Evolutionary conservation across 306 rosid genomes (phyloP).

Genomic region (Castanea mollissima): DNA sequence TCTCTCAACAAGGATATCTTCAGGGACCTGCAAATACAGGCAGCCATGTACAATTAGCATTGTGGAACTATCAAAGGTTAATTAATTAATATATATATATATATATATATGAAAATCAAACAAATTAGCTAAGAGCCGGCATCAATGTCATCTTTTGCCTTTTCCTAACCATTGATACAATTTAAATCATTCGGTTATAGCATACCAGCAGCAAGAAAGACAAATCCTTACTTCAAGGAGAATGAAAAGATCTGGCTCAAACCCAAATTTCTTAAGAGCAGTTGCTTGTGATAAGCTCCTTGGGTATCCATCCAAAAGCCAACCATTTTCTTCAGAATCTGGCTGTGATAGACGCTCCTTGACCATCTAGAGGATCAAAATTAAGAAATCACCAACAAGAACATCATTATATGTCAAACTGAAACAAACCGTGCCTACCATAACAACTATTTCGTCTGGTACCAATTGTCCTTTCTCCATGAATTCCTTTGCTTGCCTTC

Average conservation of each 20-base stretch:
- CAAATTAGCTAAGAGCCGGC: not conserved
- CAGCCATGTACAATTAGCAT: not conserved
- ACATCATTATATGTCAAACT: slow-evolving; percentile 10
- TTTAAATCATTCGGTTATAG: not conserved
- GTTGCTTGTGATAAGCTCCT: slow-evolving; percentile 91
- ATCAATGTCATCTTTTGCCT: not conserved
- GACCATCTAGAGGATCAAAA: slow-evolving; percentile 63
- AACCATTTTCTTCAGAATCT: slow-evolving; percentile 70
- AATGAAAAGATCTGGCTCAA: slow-evolving; percentile 73
- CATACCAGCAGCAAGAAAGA: not conserved
- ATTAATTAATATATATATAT: not conserved
- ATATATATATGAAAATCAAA: not conserved
- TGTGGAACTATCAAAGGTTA: not conserved
- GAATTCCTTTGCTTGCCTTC: slow-evolving; percentile 66
- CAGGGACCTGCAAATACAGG: slow-evolving; percentile 65
- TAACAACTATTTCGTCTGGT: slow-evolving; percentile 85
- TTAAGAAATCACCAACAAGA: slow-evolving; percentile 22
- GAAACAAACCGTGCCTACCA: slow-evolving; percentile 38
- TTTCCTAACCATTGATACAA: not conserved
- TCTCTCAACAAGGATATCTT: slow-evolving; percentile 84
- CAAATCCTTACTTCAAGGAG: slow-evolving; percentile 63
- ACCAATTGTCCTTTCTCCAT: slow-evolving; percentile 91
- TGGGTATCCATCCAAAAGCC: slow-evolving; percentile 98
- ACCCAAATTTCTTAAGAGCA: slow-evolving; percentile 60
- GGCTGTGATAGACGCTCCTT: slow-evolving; percentile 70